Conservation (phyloP, 2,329 filamentous ascomycete genomes). For the Paraconiothyrium sp. region DNA sequence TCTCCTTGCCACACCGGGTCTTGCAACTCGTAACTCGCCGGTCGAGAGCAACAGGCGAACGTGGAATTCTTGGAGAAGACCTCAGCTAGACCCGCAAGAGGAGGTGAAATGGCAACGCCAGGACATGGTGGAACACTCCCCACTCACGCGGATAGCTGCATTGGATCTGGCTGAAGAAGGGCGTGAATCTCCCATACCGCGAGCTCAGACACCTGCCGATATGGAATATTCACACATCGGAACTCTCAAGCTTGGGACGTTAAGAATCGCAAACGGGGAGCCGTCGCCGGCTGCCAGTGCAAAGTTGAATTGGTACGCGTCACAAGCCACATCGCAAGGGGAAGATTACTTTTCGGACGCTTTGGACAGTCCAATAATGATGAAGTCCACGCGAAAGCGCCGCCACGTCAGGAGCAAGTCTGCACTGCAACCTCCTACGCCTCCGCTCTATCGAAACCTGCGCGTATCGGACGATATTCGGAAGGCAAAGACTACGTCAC, state of each 20-base stretch:
- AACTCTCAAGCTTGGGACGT: constrained; percentile 53
- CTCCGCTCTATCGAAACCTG: constrained; percentile 27
- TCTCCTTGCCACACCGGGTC: constrained; percentile 50
- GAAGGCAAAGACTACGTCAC: constrained; percentile 20
- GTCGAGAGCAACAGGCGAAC: constrained; percentile 46
- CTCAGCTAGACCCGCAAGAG: constrained; percentile 34
- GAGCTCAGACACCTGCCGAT: constrained; percentile 54
- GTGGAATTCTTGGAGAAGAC: constrained; percentile 45
- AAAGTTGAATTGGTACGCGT: constrained; percentile 20
- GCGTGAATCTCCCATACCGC: constrained; percentile 29
- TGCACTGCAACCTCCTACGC: constrained; percentile 26
- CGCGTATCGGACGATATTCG: constrained; percentile 11
- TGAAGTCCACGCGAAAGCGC: constrained; percentile 30
- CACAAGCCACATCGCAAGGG: constrained; percentile 22
- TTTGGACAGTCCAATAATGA: constrained; percentile 30
- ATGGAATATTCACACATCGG: constrained; percentile 55
- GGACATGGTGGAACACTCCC: constrained; percentile 33
- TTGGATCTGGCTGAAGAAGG: constrained; percentile 35
- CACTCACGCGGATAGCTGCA: constrained; percentile 31
- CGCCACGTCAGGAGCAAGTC: constrained; percentile 43
- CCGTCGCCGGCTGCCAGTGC: constrained; percentile 56
- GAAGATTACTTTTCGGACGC: constrained; percentile 44
- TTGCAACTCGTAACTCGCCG: constrained; percentile 47
- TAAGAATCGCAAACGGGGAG: constrained; percentile 59
- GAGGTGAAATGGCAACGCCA: constrained; percentile 43